Percentiles rank a stretch among this genome's conserved stretches.
Conservation (phyloP, 495 filamentous ascomycete species). For the Xanthoparmelia taractica region DNA sequence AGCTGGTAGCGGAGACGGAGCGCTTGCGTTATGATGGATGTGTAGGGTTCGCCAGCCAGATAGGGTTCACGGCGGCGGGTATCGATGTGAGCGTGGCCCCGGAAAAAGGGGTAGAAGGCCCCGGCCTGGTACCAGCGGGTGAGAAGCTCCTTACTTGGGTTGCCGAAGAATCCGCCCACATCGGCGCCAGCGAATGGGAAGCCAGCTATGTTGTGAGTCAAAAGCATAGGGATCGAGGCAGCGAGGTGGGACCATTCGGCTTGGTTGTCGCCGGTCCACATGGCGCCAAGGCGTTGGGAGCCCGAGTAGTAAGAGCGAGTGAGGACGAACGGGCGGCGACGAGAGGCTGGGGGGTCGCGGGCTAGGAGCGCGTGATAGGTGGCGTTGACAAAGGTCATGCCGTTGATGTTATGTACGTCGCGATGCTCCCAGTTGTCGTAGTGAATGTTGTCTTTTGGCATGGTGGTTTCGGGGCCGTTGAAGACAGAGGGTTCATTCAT, state of each 20-base stretch:
- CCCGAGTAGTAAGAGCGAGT: conserved; percentile 89
- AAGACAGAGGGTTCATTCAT: conserved; percentile 99
- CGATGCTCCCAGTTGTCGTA: conserved; percentile 91
- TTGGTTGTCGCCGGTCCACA: conserved; percentile 98
- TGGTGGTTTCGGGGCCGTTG: conserved; percentile 93
- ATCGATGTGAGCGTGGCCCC: conserved; percentile 95
- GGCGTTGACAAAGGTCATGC: conserved; percentile 87
- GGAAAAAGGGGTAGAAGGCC: conserved; percentile 98
- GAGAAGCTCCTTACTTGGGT: conserved; percentile 82
- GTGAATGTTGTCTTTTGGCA: conserved; percentile 97
- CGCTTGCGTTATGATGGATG: conserved; percentile 75
- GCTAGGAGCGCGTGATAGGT: conserved; percentile 75
- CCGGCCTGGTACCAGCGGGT: conserved; percentile 96
- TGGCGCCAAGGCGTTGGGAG: conserved; percentile 79
- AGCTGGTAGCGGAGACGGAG: conserved; percentile 83
- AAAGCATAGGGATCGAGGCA: conserved; percentile 80
- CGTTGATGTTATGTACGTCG: conserved; percentile 91
- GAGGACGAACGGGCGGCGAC: conserved; percentile 78
- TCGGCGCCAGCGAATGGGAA: conserved; percentile 94
- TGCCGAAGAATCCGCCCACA: conserved; percentile 96
- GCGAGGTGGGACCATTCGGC: conserved; percentile 87
- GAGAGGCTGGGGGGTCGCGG: conserved; percentile 68
- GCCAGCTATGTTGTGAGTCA: conserved; percentile 83
- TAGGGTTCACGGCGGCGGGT: conserved; percentile 91
- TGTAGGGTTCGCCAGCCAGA: conserved; percentile 75